Percentiles rank a stretch among this genome's conserved stretches.
phyloP scores from a whole-genome alignment of 164 flowering plant species.

The Akebia trifoliata region DNA sequence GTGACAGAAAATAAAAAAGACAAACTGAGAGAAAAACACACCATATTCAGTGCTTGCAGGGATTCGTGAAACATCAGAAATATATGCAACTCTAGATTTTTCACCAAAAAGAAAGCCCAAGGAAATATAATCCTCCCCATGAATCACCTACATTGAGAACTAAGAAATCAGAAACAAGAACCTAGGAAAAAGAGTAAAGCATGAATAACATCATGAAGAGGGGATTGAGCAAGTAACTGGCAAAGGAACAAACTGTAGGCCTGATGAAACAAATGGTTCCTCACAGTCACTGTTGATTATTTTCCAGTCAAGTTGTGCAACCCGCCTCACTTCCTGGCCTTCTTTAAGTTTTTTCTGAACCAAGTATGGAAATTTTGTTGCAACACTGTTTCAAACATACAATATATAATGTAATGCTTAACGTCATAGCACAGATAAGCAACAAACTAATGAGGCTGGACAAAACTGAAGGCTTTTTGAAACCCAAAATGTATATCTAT shows the following conservation, averaged over 20 bases:
- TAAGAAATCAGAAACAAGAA: background rate
- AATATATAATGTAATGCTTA: constrained; percentile 1
- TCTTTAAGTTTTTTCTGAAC: constrained; percentile 61
- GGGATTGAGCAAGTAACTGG: constrained; percentile 57
- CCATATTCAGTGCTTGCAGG: constrained; percentile 68
- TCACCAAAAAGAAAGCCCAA: constrained; percentile 93
- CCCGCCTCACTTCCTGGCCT: constrained; percentile 85
- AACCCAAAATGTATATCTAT: too few species aligned
- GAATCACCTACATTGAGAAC: constrained; percentile 72
- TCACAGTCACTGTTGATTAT: constrained; percentile 56
- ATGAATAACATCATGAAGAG: background rate
- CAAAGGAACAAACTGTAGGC: constrained; percentile 76
- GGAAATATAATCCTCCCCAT: constrained; percentile 94
- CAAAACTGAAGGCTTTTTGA: too few species aligned
- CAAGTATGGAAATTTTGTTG: constrained; percentile 73
- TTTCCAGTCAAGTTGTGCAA: constrained; percentile 83
- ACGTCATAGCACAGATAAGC: too few species aligned
- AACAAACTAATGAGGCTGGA: too few species aligned
- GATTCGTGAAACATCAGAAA: constrained; percentile 93
- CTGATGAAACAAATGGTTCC: constrained; percentile 76
- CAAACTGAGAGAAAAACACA: constrained; percentile 26
- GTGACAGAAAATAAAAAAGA: background rate
- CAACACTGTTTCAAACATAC: constrained; percentile 49
- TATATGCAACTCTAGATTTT: constrained; percentile 72
- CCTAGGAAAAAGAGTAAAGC: constrained; percentile 4